phyloP scores from a whole-genome alignment of 495 filamentous ascomycete species.

The Penicillium tannophilum region DNA sequence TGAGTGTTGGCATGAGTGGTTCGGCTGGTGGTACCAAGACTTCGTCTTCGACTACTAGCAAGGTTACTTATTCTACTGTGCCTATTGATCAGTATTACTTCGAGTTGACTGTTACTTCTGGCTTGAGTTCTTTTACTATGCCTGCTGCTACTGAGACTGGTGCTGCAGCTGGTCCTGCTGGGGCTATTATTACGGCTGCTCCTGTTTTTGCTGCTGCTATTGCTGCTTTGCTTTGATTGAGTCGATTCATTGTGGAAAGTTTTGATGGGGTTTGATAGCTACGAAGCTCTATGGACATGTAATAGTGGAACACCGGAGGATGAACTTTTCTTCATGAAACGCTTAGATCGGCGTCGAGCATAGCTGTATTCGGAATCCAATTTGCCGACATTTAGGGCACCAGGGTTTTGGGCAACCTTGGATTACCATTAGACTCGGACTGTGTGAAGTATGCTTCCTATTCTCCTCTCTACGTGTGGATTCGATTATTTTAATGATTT shows the following conservation, averaged over 20 bases:
- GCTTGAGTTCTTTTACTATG: slow-evolving; percentile 16
- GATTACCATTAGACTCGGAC: too few relatives aligned
- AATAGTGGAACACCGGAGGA: background rate
- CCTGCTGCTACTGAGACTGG: slow-evolving; percentile 18
- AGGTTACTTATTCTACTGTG: slow-evolving; percentile 8
- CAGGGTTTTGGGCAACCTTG: too few relatives aligned
- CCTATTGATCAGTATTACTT: slow-evolving; percentile 12
- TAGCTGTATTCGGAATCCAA: too few relatives aligned
- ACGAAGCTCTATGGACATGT: background rate
- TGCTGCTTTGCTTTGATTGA: slow-evolving; percentile 22
- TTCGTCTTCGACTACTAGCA: slow-evolving; percentile 7
- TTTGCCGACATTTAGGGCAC: too few relatives aligned
- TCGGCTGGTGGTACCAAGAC: slow-evolving; percentile 3
- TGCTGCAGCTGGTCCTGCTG: slow-evolving; percentile 9
- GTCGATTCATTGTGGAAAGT: background rate
- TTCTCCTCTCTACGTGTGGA: background rate
- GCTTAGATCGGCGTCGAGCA: too few relatives aligned
- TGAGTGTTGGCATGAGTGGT: slow-evolving; percentile 16
- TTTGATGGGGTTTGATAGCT: background rate
- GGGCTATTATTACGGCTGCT: slow-evolving; percentile 25
- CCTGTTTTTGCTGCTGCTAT: slow-evolving; percentile 24
- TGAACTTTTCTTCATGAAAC: background rate
- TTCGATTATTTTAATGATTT: slow-evolving; percentile 17
- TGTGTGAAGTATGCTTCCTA: background rate
- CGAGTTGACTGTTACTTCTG: slow-evolving; percentile 24